Conservation (phyloP, 73 alveolate species). For the Durusdinium trenchii region DNA sequence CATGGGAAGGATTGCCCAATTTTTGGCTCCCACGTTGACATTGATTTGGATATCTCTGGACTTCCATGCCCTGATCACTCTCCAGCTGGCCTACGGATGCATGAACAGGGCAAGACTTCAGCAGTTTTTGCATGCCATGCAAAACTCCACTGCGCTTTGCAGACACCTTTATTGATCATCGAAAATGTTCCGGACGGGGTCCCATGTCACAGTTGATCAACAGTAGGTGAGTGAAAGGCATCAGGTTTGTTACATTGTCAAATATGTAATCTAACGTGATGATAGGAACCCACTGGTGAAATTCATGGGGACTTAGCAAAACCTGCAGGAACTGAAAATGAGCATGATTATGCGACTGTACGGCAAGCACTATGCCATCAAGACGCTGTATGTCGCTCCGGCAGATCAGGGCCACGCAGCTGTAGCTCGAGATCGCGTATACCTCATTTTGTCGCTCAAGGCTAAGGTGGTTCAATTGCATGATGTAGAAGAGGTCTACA, state of each 20-base stretch:
- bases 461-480: not conserved
- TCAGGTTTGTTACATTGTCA: too few relatives aligned
- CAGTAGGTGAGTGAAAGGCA: too few relatives aligned
- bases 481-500: not conserved
- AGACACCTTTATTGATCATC: not conserved
- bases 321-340: too few relatives aligned
- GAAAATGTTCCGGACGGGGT: slow-evolving; percentile 49
- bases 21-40: not conserved
- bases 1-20: not conserved
- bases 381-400: not conserved
- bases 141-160: not conserved
- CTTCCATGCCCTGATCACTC: slow-evolving; percentile 26
- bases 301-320: too few relatives aligned
- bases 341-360: not conserved
- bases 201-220: too few relatives aligned
- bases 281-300: too few relatives aligned
- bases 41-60: not conserved
- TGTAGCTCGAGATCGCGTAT: not conserved
- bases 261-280: too few relatives aligned
- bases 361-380: slow-evolving; percentile 11
- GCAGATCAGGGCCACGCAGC: slow-evolving; percentile 8
- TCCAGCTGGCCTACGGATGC: not conserved
- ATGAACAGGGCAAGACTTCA: not conserved
- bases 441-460: not conserved
- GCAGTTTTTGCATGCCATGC: not conserved